Evolutionary conservation across 2,329 filamentous ascomycete species (phyloP).

Genomic region (Verticillium nonalfalfae): DNA sequence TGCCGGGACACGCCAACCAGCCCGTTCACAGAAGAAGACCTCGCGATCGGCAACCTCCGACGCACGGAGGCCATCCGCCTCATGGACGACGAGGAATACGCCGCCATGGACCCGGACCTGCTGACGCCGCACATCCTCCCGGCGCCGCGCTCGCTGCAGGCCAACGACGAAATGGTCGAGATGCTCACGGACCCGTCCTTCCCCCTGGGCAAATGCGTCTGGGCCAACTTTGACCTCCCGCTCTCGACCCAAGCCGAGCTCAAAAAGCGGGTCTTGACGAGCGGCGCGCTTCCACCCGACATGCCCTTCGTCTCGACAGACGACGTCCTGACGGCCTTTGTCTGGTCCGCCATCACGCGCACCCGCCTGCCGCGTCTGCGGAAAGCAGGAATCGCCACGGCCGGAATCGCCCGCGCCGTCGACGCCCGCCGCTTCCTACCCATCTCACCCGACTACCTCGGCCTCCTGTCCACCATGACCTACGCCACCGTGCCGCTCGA

Average conservation of each 20-base stretch:
- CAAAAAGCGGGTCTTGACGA: slow-evolving; percentile 28
- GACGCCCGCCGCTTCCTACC: slow-evolving; percentile 36
- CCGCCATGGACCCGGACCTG: not conserved
- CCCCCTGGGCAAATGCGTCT: slow-evolving; percentile 23
- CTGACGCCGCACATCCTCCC: not conserved
- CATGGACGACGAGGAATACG: slow-evolving; percentile 14
- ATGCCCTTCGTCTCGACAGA: slow-evolving; percentile 43
- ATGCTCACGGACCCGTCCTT: slow-evolving; percentile 10
- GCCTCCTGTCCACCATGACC: slow-evolving; percentile 39
- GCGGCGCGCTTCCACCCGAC: slow-evolving; percentile 7
- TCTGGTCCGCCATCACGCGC: slow-evolving; percentile 39
- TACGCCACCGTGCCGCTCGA: slow-evolving; percentile 25
- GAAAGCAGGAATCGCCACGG: slow-evolving; percentile 5
- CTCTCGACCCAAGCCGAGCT: slow-evolving; percentile 26
- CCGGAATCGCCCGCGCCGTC: slow-evolving; percentile 39
- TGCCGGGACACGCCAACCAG: slow-evolving; percentile 26
- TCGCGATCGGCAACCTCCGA: slow-evolving; percentile 31
- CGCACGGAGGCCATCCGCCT: slow-evolving; percentile 29
- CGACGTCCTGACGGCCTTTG: slow-evolving; percentile 42
- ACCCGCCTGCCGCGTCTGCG: slow-evolving; percentile 29
- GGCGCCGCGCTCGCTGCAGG: not conserved
- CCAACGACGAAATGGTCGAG: slow-evolving; percentile 23
- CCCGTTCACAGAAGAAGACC: slow-evolving; percentile 37
- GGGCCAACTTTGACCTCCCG: slow-evolving; percentile 38
- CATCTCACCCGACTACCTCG: slow-evolving; percentile 37